These are phyloP conservation scores for Verbascum thapsus DNA, from an alignment of 257 asterid genomes.

Conservation along the genomic window DNA sequence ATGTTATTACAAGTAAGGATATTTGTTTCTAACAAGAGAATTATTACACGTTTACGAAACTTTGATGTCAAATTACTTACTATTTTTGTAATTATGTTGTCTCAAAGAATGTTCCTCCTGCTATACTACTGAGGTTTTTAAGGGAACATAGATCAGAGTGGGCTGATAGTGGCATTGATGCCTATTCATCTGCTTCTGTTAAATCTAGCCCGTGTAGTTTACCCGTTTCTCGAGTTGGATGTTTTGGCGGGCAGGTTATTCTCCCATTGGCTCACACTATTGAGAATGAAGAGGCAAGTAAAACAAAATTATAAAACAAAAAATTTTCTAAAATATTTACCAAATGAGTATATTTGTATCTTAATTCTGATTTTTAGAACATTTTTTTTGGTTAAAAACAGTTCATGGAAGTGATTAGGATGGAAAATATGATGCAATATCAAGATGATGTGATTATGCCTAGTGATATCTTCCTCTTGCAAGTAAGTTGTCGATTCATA, in stretches of 20 bases:
- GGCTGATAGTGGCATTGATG: constrained; percentile 94
- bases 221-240: constrained; percentile 75
- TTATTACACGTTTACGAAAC: background rate
- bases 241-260: constrained; percentile 87
- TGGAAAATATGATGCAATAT: constrained; percentile 77
- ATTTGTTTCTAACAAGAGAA: background rate
- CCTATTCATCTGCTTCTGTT: constrained; percentile 87
- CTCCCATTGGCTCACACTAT: constrained; percentile 96
- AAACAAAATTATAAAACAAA: background rate
- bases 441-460: constrained; percentile 81
- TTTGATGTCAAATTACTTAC: background rate
- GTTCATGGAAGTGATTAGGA: constrained; percentile 98
- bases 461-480: constrained; percentile 85
- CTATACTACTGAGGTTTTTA: constrained; percentile 80
- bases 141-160: constrained; percentile 97
- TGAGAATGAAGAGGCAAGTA: constrained; percentile 92
- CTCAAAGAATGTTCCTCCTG: constrained; percentile 87
- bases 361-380: background rate
- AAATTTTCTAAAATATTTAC: background rate
- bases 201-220: constrained; percentile 77
- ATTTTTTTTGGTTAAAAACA: constrained; percentile 29
- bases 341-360: background rate
- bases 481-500: constrained; percentile 50
- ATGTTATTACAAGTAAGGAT: constrained; percentile 81
- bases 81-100: background rate